Evolutionary conservation across 2,329 filamentous ascomycete species (phyloP).

Genomic region (Monosporascus sp.): DNA sequence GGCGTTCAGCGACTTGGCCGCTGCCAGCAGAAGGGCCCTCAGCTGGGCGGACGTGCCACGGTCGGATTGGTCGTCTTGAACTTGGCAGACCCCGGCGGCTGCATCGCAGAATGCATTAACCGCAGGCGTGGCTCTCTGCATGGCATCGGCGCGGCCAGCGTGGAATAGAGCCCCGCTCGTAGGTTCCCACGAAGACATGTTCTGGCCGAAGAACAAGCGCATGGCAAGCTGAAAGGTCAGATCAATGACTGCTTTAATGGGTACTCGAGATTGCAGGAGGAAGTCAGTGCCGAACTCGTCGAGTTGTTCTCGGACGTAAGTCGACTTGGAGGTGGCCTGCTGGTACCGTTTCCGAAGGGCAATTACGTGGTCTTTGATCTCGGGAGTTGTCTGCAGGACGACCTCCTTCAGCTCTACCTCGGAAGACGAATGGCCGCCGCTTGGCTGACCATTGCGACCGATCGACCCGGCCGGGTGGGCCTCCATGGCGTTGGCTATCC

Average conservation of each 20-base stretch:
- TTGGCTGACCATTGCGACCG: too few relatives aligned
- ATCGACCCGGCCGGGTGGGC: background rate
- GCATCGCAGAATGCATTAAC: conserved; percentile 4
- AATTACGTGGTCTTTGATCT: background rate
- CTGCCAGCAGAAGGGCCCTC: too few relatives aligned
- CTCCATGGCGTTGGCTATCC: background rate
- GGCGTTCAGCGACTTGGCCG: too few relatives aligned
- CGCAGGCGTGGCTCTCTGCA: conserved; percentile 4
- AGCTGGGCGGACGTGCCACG: too few relatives aligned
- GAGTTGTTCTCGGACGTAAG: conserved; percentile 2
- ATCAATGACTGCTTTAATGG: conserved; percentile 5
- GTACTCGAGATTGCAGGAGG: conserved; percentile 1
- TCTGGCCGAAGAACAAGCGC: conserved; percentile 3
- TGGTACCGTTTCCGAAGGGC: background rate
- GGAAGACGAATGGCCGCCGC: too few relatives aligned
- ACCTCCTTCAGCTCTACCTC: background rate
- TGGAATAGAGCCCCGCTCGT: conserved; percentile 1
- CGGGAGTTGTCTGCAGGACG: background rate
- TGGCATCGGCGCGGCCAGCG: conserved; percentile 1
- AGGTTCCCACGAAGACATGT: conserved; percentile 5
- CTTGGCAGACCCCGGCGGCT: background rate
- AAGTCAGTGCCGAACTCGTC: conserved; percentile 4
- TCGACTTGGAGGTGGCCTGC: background rate
- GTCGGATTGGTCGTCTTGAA: too few relatives aligned
- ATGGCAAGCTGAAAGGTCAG: conserved; percentile 5